A percentile compares a stretch with the other conserved stretches of the same genome.
Evolutionary conservation across 202 grass and related monocot genomes (phyloP).

Genomic region (Tripidium arundinaceum): DNA sequence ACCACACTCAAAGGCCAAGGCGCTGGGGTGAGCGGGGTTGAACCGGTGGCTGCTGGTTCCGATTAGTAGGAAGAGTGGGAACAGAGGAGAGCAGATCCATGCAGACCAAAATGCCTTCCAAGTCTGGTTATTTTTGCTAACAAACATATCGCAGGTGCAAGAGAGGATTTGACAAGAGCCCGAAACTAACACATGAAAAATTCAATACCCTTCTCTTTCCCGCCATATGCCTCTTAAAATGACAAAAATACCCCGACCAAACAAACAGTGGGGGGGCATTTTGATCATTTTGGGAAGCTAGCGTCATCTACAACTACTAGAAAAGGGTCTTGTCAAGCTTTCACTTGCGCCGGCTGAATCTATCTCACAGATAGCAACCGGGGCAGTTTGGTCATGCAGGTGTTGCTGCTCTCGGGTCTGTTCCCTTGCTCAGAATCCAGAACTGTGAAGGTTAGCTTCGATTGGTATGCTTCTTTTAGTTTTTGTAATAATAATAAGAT

Average conservation of each 20-base stretch:
- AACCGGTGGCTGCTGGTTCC: constrained; percentile 22
- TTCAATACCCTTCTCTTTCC: constrained; percentile 16
- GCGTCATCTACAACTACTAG: neutral
- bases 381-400: constrained; percentile 35
- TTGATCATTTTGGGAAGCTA: constrained; percentile 72
- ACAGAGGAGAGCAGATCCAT: neutral
- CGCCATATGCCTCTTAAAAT: constrained; percentile 53
- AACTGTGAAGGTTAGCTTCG: constrained; percentile 30
- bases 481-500: constrained; percentile 59
- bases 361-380: neutral
- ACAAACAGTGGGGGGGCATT: constrained; percentile 56
- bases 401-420: neutral
- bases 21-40: constrained; percentile 10
- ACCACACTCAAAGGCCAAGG: constrained; percentile 49
- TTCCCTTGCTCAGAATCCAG: constrained; percentile 12
- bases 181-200: constrained; percentile 22
- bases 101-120: constrained; percentile 33
- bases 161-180: constrained; percentile 78
- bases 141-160: constrained; percentile 41
- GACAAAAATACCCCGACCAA: constrained; percentile 58
- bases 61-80: constrained; percentile 33
- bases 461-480: constrained; percentile 10
- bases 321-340: constrained; percentile 73
- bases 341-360: constrained; percentile 55
- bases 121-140: constrained; percentile 30